Conservation (phyloP, 805 yeast species). For the Starmerella bacillaris region DNA sequence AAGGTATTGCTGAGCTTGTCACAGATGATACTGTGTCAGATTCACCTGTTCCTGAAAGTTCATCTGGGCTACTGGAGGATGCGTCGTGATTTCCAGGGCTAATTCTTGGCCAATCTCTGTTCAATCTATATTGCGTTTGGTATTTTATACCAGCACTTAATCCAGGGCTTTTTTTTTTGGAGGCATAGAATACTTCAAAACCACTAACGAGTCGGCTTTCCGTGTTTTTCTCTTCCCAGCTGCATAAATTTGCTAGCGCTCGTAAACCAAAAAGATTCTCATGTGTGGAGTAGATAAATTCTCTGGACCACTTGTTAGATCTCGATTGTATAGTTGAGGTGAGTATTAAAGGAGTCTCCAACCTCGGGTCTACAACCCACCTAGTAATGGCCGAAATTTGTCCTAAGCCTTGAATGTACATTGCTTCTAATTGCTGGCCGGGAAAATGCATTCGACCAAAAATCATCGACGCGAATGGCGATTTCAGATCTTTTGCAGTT, state of each 20-base stretch:
- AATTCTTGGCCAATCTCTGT: no score
- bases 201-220: conserved; percentile 55
- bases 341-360: conserved; percentile 33
- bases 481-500: background rate
- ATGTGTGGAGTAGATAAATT: conserved; percentile 62
- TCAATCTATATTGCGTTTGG: conserved; percentile 63
- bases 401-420: conserved; percentile 31
- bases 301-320: conserved; percentile 41
- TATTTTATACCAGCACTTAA: conserved; percentile 70
- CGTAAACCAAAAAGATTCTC: conserved; percentile 72
- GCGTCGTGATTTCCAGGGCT: no score
- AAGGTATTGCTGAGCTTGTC: no score
- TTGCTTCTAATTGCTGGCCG: conserved; percentile 69
- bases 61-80: no score
- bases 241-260: conserved; percentile 49
- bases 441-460: conserved; percentile 87
- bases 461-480: conserved; percentile 24
- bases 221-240: conserved; percentile 16
- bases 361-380: conserved; percentile 50
- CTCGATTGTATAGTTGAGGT: conserved; percentile 16
- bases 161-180: conserved; percentile 72
- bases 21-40: no score
- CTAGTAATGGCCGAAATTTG: conserved; percentile 48
- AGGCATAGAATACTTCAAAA: conserved; percentile 77
- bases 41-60: conserved; percentile 21